Conservation (phyloP, 371 early-diverging fungal species). For the Zopfochytrium polystomum region DNA sequence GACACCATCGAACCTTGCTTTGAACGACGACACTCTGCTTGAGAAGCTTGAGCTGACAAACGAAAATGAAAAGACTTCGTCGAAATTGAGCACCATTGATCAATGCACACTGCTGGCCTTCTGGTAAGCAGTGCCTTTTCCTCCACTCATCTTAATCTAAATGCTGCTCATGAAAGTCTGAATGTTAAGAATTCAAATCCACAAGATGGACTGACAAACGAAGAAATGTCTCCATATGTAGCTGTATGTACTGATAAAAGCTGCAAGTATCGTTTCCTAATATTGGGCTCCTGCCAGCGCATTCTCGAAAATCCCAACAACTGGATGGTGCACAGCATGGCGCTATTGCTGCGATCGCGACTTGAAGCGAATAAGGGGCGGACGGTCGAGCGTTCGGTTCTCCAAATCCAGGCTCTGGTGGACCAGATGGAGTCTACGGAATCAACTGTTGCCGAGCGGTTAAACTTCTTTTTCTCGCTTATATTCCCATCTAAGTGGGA, state of each 20-base stretch:
- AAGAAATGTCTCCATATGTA: slow-evolving; percentile 91
- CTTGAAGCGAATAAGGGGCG: slow-evolving; percentile 82
- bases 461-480: slow-evolving; percentile 75
- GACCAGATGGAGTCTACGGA: slow-evolving; percentile 82
- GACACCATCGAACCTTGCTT: slow-evolving; percentile 65
- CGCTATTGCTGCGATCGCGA: slow-evolving; percentile 80
- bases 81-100: slow-evolving; percentile 70
- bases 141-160: neutral
- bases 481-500: slow-evolving; percentile 90
- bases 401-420: slow-evolving; percentile 91
- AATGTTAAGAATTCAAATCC: slow-evolving; percentile 93
- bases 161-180: slow-evolving; percentile 38
- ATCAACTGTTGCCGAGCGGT: slow-evolving; percentile 72
- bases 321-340: slow-evolving; percentile 96
- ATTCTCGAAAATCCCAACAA: slow-evolving; percentile 90
- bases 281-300: slow-evolving; percentile 44
- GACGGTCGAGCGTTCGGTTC: slow-evolving; percentile 84
- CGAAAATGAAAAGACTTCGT: slow-evolving; percentile 40
- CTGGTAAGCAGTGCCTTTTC: slow-evolving; percentile 43
- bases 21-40: slow-evolving; percentile 89
- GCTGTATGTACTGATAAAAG: too few species aligned
- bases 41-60: slow-evolving; percentile 68
- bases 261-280: too few species aligned
- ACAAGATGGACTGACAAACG: slow-evolving; percentile 82
- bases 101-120: slow-evolving; percentile 85